Conservation (phyloP, 2,329 filamentous ascomycete genomes). For the Diaporthe citriasiana region DNA sequence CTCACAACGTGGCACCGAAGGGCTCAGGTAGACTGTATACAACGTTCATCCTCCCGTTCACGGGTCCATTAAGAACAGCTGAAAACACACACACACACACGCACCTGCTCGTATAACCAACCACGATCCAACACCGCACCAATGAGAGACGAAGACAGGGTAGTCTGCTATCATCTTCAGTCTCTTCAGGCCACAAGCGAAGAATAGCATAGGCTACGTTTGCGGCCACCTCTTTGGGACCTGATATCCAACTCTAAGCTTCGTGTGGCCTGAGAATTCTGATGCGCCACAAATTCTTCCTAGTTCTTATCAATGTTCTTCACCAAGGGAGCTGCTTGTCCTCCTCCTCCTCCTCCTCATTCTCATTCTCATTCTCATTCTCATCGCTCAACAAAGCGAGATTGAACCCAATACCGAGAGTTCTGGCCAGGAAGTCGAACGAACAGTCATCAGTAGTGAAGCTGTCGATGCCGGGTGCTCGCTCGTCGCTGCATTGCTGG, state of each 20-base stretch:
- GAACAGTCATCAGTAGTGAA: neutral
- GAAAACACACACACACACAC: neutral
- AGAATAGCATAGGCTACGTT: neutral
- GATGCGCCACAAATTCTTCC: neutral
- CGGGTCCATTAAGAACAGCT: neutral
- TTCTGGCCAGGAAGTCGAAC: neutral
- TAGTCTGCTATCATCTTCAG: neutral
- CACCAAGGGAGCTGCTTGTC: neutral
- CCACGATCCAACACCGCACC: neutral
- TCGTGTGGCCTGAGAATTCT: neutral
- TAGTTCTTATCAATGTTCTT: neutral
- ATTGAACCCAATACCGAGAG: neutral
- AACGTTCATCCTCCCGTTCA: neutral
- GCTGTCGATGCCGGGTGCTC: neutral
- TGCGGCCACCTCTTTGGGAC: neutral
- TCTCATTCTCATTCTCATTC: neutral
- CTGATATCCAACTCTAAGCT: neutral
- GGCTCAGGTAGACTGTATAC: neutral
- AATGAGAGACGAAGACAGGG: neutral
- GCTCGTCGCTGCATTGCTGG: neutral
- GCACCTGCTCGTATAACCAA: neutral
- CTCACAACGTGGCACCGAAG: neutral
- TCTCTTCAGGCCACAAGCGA: neutral
- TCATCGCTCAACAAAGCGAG: neutral
- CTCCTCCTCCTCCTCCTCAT: neutral